A percentile compares a stretch with the other conserved stretches of the same genome.
Conservation (phyloP, 2,329 filamentous ascomycete genomes). For the Myriosclerotinia duriaeana region DNA sequence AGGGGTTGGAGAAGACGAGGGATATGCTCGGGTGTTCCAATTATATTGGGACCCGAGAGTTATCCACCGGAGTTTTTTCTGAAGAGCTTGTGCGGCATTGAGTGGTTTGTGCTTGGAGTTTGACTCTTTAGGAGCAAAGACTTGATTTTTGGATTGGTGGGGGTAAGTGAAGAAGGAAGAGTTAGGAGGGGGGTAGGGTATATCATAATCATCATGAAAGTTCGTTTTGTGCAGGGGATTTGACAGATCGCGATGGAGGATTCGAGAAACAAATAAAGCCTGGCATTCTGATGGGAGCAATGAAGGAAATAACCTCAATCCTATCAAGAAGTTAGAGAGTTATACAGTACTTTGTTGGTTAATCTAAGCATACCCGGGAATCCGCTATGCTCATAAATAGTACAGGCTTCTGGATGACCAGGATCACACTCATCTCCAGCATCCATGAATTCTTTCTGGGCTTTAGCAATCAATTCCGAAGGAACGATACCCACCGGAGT, state of each 20-base stretch:
- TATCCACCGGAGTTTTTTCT: slow-evolving; percentile 85
- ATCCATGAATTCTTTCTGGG: slow-evolving; percentile 30
- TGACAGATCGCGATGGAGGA: slow-evolving; percentile 76
- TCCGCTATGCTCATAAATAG: slow-evolving; percentile 38
- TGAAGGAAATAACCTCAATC: slow-evolving; percentile 69
- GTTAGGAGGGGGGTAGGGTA: slow-evolving; percentile 54
- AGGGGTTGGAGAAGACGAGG: slow-evolving; percentile 58
- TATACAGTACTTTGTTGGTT: not conserved
- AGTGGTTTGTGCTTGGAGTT: slow-evolving; percentile 68
- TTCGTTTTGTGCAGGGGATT: slow-evolving; percentile 80
- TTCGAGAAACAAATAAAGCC: slow-evolving; percentile 63
- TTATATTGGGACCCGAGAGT: slow-evolving; percentile 94
- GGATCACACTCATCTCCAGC: slow-evolving; percentile 9
- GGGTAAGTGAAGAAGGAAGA: slow-evolving; percentile 53
- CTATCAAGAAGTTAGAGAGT: slow-evolving; percentile 25
- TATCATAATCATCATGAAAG: slow-evolving; percentile 73
- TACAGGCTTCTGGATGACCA: slow-evolving; percentile 29
- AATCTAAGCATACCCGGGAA: slow-evolving; percentile 34
- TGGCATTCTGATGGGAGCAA: slow-evolving; percentile 74
- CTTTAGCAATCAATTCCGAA: slow-evolving; percentile 32
- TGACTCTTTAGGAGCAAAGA: slow-evolving; percentile 60
- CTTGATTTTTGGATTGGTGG: slow-evolving; percentile 58
- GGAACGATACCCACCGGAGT: slow-evolving; percentile 31
- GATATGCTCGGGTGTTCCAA: slow-evolving; percentile 85
- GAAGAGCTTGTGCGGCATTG: slow-evolving; percentile 67